Base-by-base conservation (phyloP, 1,139 yeast genomes). In the Taphrina populina region DNA sequence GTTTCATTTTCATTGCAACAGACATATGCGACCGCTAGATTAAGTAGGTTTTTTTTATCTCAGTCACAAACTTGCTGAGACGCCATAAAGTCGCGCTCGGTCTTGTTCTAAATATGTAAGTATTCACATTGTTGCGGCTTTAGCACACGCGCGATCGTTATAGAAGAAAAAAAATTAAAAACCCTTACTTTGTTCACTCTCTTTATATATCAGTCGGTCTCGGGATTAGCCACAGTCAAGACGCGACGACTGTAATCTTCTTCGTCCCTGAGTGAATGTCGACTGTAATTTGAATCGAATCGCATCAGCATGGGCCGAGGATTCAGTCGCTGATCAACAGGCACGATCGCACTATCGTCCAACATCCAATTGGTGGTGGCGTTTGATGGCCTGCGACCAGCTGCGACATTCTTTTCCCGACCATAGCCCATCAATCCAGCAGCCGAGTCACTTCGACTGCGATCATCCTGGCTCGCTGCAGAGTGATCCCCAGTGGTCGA, bases 211-310 rank as follows among this genome's bases (percentile, higher is more conserved):
- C 49, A 34, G 11, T 58, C 56, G 15, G 59, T 57, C 44, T 67
- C 71, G 1, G 86, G 87, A 69, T 85, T 85, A n/a, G 84, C 78
- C 30, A 85, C 82, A 56, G 83, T 76, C 58, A 86, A 71, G 11
- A 82, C 83, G 61, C 81, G 76, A 58, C 95, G 73, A 5, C 87
- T 80, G 67, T 85, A 85, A 67, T 85, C 94, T 58, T 76, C 73
- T 61, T 84, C 84, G 67, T 86, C 95, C 35, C 81, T 84, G 57
- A 86, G 70, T n/a, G 86, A 78, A 61, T 79, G 74, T 57, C 76
- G 73, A 19, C 88, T 81, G 58, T 76, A 77, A 64, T 78, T 79
- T 58, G 75, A 76, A 63, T 72, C 81, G 71, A 72, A 71, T 32
- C 69, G 64, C 70, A 76, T 70, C 66, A 81, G 81, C 76, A 83